phyloP scores from a whole-genome alignment of 176 grass and related monocot species.

The Carex kokanica region DNA sequence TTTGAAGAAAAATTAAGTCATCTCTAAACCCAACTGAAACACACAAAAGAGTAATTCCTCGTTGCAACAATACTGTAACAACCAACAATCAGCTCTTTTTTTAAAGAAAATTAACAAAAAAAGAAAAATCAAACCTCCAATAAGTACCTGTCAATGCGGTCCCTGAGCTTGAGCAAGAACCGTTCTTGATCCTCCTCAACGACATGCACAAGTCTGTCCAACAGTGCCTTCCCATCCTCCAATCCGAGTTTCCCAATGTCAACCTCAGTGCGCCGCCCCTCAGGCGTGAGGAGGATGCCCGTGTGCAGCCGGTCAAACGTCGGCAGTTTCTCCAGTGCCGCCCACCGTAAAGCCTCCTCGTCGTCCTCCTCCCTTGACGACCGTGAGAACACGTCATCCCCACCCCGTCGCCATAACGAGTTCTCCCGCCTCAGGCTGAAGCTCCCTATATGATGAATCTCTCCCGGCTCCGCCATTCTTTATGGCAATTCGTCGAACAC shows the following conservation, averaged over 20 bases:
- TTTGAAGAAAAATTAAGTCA: neutral
- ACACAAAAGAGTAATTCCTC: neutral
- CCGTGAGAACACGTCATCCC: conserved; percentile 63
- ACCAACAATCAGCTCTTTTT: neutral
- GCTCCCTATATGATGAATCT: conserved; percentile 49
- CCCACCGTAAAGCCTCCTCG: conserved; percentile 88
- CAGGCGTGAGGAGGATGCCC: conserved; percentile 41
- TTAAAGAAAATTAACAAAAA: neutral
- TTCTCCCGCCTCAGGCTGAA: conserved; percentile 34
- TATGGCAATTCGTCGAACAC: neutral
- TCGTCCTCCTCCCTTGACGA: conserved; percentile 75
- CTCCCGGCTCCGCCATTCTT: conserved; percentile 33
- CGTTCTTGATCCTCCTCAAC: conserved; percentile 72
- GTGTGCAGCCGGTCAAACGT: conserved; percentile 58
- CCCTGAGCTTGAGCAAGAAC: conserved; percentile 71
- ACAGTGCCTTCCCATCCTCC: conserved; percentile 45
- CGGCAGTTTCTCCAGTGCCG: conserved; percentile 88
- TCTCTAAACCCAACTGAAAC: neutral
- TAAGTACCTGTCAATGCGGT: conserved; percentile 64
- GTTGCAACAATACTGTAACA: neutral
- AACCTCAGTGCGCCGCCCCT: conserved; percentile 39
- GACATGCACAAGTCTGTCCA: conserved; percentile 62
- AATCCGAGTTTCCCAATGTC: conserved; percentile 47
- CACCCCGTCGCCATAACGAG: conserved; percentile 46
- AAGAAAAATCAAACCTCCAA: neutral